Conservation (phyloP, 257 asterid species). For the Nicotiana paniculata region DNA sequence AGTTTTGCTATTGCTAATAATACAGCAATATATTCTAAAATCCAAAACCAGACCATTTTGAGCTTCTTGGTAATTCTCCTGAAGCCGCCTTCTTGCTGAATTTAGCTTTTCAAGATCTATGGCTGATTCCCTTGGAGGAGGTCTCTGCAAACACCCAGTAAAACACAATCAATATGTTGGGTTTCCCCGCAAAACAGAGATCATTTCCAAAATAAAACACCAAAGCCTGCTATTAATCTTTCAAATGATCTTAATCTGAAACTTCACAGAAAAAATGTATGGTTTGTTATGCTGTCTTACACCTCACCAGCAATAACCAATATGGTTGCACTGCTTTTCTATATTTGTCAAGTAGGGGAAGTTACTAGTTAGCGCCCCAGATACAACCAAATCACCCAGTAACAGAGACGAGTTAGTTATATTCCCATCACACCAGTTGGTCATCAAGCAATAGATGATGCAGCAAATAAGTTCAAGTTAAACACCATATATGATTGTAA, state of each 20-base stretch:
- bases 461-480: background rate
- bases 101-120: constrained; percentile 69
- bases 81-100: constrained; percentile 88
- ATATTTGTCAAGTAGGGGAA: background rate
- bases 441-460: background rate
- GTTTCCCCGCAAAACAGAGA: background rate
- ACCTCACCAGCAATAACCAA: background rate
- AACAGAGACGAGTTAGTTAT: background rate
- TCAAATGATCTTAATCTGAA: background rate
- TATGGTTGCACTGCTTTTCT: background rate
- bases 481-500: background rate
- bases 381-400: background rate
- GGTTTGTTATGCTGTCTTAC: background rate
- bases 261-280: background rate
- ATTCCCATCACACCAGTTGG: background rate
- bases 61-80: constrained; percentile 98
- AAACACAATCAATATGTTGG: background rate
- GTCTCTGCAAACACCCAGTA: constrained; percentile 54
- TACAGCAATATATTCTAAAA: constrained; percentile 13
- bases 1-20: background rate
- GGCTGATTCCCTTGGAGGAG: constrained; percentile 44
- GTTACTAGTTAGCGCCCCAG: background rate
- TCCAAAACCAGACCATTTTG: constrained; percentile 64
- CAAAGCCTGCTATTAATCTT: background rate
- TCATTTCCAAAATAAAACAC: background rate